phyloP scores from a whole-genome alignment of 495 filamentous ascomycete genomes.

The Penicillium nucicola region DNA sequence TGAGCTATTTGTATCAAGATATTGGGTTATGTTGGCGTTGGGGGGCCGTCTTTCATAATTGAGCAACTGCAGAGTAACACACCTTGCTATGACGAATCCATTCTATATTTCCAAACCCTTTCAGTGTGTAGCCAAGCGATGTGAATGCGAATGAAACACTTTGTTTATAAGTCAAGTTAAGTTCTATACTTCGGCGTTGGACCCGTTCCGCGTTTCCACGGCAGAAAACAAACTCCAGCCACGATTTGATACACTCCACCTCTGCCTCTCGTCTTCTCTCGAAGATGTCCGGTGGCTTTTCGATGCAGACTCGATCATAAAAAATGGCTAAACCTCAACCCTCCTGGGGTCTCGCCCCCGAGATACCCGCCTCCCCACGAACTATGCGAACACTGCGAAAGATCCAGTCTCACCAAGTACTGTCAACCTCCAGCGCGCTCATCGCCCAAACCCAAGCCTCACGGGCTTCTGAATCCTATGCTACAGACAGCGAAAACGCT shows the following conservation, averaged over 20 bases:
- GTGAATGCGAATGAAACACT: too few species aligned
- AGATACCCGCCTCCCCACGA: constrained; percentile 42
- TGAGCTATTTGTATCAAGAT: constrained; percentile 16
- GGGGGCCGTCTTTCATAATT: constrained; percentile 1
- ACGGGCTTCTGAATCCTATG: constrained; percentile 24
- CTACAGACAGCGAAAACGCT: constrained; percentile 12
- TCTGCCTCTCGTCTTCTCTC: background rate
- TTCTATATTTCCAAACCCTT: too few species aligned
- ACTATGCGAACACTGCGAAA: constrained; percentile 49
- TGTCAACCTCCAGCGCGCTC: constrained; percentile 33
- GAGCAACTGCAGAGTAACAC: background rate
- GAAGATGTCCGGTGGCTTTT: background rate
- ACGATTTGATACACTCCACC: constrained; percentile 8
- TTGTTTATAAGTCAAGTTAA: too few species aligned
- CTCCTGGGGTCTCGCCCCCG: constrained; percentile 31
- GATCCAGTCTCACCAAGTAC: constrained; percentile 50
- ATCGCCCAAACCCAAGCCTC: constrained; percentile 40
- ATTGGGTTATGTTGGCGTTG: constrained; percentile 15
- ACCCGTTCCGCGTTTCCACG: constrained; percentile 2
- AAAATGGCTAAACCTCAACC: constrained; percentile 22
- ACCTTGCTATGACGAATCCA: background rate
- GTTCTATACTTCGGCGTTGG: background rate
- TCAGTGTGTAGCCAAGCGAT: too few species aligned
- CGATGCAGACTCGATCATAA: constrained; percentile 8
- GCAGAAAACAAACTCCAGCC: constrained; percentile 26